Evolutionary conservation across 2,329 filamentous ascomycete genomes (phyloP).

Genomic region (Ascochyta pisi): DNA sequence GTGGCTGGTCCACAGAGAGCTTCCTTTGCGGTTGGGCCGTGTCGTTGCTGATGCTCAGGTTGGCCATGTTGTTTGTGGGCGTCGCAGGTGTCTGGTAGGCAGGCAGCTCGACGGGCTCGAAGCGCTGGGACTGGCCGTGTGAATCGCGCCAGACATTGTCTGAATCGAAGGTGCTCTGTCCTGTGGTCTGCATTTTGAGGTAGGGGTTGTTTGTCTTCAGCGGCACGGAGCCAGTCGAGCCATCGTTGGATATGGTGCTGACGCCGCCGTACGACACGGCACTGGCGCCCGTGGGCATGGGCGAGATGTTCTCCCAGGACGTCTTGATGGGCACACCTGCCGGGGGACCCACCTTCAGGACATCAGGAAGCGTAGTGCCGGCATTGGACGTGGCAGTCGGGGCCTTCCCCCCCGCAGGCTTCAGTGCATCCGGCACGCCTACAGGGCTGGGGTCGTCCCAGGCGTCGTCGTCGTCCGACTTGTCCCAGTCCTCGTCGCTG

Average conservation of each 20-base stretch:
- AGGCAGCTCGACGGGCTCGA: constrained; percentile 52
- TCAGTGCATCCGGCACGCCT: constrained; percentile 46
- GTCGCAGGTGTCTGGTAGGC: constrained; percentile 50
- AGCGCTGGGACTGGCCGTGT: constrained; percentile 33
- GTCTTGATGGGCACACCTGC: constrained; percentile 41
- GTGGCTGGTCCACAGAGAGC: constrained; percentile 29
- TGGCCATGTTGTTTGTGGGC: constrained; percentile 48
- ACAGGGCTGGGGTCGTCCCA: constrained; percentile 42
- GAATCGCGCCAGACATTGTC: constrained; percentile 52
- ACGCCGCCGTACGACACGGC: constrained; percentile 36
- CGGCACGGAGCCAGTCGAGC: constrained; percentile 35
- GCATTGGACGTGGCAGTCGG: constrained; percentile 22
- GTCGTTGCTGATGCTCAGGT: constrained; percentile 45
- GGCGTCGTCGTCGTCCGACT: constrained; percentile 42
- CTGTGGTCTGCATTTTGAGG: constrained; percentile 48
- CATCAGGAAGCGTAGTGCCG: constrained; percentile 34
- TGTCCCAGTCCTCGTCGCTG: constrained; percentile 48
- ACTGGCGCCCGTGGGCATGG: constrained; percentile 40
- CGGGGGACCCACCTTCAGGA: constrained; percentile 42
- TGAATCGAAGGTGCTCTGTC: constrained; percentile 42
- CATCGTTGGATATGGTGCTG: constrained; percentile 41
- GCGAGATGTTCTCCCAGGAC: constrained; percentile 36
- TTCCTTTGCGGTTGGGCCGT: constrained; percentile 30
- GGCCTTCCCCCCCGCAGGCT: constrained; percentile 43
- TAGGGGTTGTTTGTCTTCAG: constrained; percentile 56